Percentiles rank a stretch among this genome's conserved stretches.
Evolutionary conservation across 495 filamentous ascomycete species (phyloP).

Genomic region (Ascodesmis nigricans): DNA sequence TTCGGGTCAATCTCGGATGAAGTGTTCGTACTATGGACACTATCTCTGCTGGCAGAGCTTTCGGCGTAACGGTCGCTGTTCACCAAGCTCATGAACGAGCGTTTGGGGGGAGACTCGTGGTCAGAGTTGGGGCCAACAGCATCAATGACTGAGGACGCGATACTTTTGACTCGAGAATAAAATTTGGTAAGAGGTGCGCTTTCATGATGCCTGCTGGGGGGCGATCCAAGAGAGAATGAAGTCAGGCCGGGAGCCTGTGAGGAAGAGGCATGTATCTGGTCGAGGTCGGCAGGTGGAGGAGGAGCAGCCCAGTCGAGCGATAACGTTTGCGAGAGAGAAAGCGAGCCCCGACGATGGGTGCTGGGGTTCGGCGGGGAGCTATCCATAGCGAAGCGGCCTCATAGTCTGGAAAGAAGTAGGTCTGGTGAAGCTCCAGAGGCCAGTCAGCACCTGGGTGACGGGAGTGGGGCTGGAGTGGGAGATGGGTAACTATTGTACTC

Average conservation of each 20-base stretch:
- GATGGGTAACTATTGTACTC: background rate
- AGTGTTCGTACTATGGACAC: conserved; percentile 4
- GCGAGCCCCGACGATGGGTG: conserved; percentile 16
- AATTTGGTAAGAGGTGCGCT: conserved; percentile 16
- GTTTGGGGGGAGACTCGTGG: too few relatives aligned
- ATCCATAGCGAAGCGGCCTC: background rate
- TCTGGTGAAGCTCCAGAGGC: conserved; percentile 12
- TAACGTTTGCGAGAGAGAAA: conserved; percentile 19
- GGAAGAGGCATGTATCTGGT: conserved; percentile 21
- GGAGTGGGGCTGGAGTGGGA: background rate
- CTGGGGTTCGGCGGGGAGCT: background rate
- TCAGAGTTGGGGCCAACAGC: conserved; percentile 12
- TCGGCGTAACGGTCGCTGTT: conserved; percentile 17
- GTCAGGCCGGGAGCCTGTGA: conserved; percentile 19
- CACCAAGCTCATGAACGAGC: too few relatives aligned
- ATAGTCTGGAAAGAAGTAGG: background rate
- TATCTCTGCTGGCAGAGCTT: conserved; percentile 18
- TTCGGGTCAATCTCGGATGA: background rate
- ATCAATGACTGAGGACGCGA: conserved; percentile 17
- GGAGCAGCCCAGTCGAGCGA: conserved; percentile 17
- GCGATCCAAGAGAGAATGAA: conserved; percentile 21
- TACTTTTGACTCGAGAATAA: conserved; percentile 21
- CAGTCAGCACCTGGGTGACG: conserved; percentile 2
- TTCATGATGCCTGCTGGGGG: conserved; percentile 12
- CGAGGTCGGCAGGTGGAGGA: conserved; percentile 18